Base-by-base conservation (phyloP, 2,329 filamentous ascomycete species). In the Helicocarpus griseus region DNA sequence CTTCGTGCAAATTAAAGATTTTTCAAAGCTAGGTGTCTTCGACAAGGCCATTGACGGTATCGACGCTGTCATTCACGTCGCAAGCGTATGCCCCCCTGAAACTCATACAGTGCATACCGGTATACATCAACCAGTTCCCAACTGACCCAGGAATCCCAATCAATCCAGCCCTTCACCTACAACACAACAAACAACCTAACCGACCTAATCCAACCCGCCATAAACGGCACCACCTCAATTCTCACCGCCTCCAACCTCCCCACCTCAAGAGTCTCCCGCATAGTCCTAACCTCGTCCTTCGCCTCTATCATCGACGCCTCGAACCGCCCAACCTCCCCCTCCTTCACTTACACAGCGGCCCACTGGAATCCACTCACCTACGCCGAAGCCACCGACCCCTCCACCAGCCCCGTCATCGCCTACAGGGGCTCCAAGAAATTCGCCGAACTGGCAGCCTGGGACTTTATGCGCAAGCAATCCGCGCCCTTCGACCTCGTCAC, bases 151-250 rank as follows among this genome's bases (percentile, higher is more conserved):
- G n/a, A n/a, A n/a, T n/a, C n/a, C n/a, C n/a, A n/a, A n/a, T n/a
- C n/a, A n/a, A n/a, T n/a, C 14, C 26, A 73, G 71, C 73, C 72
- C 1, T 71, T 74, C 50, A 73, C 67, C 2, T 75, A 74, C 52
- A 58, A 69, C 41, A 69, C 67, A 2, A 68, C 60, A 14, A 61
- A 75, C 54, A 74, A 74, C 50, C 72, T 75, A 52, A 66, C 71
- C 35, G 71, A 74, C 39, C 62, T 77, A 0, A 64, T 77, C 2
- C 51, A 66, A 3, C 75, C 75, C 0, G 73, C 74, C 1, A 72
- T 77, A 28, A 71, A 73, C 38, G 73, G 74, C 2, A 70, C 74
- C 1, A 64, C 61, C 3, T 66, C 71, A 0, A 64, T 77, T 17
- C 58, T 77, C 7, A 61, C 64, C 3, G 65, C 67, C 3, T 60